Base-by-base conservation (phyloP, 2,329 filamentous ascomycete species). In the Diplodia mutila region DNA sequence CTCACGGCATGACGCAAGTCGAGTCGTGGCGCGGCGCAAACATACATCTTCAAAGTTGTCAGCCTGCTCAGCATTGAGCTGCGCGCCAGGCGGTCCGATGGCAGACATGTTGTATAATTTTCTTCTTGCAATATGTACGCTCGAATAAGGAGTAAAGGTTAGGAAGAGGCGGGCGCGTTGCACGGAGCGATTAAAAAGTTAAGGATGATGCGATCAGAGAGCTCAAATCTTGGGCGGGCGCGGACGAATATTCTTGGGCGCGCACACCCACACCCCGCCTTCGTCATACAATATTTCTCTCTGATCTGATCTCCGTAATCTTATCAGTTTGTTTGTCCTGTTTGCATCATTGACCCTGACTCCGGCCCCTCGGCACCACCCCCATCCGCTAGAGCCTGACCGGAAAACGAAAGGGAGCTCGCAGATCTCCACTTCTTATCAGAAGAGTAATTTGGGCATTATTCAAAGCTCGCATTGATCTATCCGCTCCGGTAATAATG, bases 31-130 rank as follows among this genome's bases (percentile, higher is more conserved):
- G 51, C 65, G 64, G 61, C 42, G 29, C 52, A 12, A n/a, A 79
- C 90, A 72, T 80, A 89, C 87, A 80, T 90, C 88, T 79, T 90
- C 87, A 71, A 89, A 84, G 80, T 92, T 92, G 76, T 90, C 86
- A 42, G 88, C 87, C 77, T 88, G 81, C 75, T 91, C 87, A 27
- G 86, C 79, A 69, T 87, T 82, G 72, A 87, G 57, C 51, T 67
- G 66, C 9, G 66, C 49, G 57, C 66, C 66, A 12, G 66, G 29
- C 23, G 66, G 57, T 67, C 66, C 66, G 25, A 67, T n/a, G 3
- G 66, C 34, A 67, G 66, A 64, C 66, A 67, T 67, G 16, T 32
- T 46, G 23, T 25, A 21, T n/a, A 6, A 37, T 21, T 5, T 12
- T 14, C 18, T 21, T 46, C 42, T 11, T 18, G 46, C 9, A 51